Evolutionary conservation across 768 basidiomycete species (phyloP).

Genomic region (Russula ochroleuca): DNA sequence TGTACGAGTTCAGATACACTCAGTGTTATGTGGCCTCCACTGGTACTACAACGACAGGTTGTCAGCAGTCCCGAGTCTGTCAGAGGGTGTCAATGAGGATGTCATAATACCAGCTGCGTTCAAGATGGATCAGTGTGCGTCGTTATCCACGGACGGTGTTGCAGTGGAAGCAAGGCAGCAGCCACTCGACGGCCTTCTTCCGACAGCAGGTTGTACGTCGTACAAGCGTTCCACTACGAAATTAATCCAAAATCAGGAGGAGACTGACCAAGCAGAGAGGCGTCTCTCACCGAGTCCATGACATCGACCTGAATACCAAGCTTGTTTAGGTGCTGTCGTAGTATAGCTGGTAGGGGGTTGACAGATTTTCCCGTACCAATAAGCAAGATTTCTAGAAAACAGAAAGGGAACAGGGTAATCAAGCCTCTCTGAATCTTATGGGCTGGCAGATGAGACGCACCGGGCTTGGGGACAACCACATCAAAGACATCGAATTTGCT

Average conservation of each 20-base stretch:
- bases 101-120: not conserved
- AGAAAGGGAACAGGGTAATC: not conserved
- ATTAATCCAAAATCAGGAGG: not conserved
- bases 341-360: conserved; percentile 59
- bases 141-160: conserved; percentile 49
- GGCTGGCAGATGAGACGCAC: conserved; percentile 41
- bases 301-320: conserved; percentile 86
- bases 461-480: conserved; percentile 77
- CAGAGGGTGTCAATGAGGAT: too few species aligned
- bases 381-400: conserved; percentile 71
- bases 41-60: not conserved
- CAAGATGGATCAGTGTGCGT: not conserved
- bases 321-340: conserved; percentile 63
- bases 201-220: conserved; percentile 88
- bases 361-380: conserved; percentile 80
- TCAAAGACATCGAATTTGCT: conserved; percentile 82
- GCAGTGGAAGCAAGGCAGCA: conserved; percentile 77
- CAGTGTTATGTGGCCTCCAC: not conserved
- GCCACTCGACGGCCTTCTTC: conserved; percentile 94
- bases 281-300: conserved; percentile 66
- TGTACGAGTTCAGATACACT: not conserved
- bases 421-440: not conserved
- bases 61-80: not conserved
- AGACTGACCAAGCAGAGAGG: not conserved
- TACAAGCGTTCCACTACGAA: conserved; percentile 79